phyloP scores from a whole-genome alignment of 1,284 basidiomycete species.

The Trametes hirsuta region DNA sequence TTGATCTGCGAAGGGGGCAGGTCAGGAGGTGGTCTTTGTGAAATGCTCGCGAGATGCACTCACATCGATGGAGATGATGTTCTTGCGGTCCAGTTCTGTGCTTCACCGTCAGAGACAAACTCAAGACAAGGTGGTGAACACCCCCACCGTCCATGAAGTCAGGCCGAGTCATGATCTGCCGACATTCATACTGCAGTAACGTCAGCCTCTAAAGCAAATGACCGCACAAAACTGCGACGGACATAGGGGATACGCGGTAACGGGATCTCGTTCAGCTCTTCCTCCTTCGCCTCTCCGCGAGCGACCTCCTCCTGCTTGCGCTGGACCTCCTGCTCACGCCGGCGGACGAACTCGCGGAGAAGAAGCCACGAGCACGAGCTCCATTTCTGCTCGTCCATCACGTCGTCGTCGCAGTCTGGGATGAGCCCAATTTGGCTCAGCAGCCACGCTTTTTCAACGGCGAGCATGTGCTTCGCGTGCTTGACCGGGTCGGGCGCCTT shows the following conservation, averaged over 20 bases:
- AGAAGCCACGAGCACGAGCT: constrained; percentile 80
- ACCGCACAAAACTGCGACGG: constrained; percentile 25
- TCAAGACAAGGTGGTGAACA: background rate
- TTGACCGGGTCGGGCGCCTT: constrained; percentile 61
- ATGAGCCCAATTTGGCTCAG: constrained; percentile 72
- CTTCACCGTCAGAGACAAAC: background rate
- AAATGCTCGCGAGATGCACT: constrained; percentile 29
- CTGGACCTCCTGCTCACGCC: constrained; percentile 53
- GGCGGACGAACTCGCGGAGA: constrained; percentile 68
- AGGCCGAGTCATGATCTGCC: constrained; percentile 81
- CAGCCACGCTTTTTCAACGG: constrained; percentile 80
- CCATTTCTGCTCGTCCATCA: constrained; percentile 90
- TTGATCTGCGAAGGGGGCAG: constrained; percentile 50
- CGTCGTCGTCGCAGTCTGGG: constrained; percentile 83
- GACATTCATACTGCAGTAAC: constrained; percentile 55
- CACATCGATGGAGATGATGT: constrained; percentile 82
- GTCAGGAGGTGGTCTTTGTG: constrained; percentile 4
- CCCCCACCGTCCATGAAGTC: constrained; percentile 75
- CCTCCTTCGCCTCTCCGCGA: constrained; percentile 39
- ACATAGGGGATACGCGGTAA: constrained; percentile 69
- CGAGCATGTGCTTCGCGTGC: constrained; percentile 66
- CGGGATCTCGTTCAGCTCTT: constrained; percentile 47
- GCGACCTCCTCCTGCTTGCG: constrained; percentile 44
- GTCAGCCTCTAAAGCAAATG: constrained; percentile 12
- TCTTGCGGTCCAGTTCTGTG: constrained; percentile 61